Evolutionary conservation across 2,329 filamentous ascomycete genomes (phyloP).

Genomic region (Hansfordia pulvinata): DNA sequence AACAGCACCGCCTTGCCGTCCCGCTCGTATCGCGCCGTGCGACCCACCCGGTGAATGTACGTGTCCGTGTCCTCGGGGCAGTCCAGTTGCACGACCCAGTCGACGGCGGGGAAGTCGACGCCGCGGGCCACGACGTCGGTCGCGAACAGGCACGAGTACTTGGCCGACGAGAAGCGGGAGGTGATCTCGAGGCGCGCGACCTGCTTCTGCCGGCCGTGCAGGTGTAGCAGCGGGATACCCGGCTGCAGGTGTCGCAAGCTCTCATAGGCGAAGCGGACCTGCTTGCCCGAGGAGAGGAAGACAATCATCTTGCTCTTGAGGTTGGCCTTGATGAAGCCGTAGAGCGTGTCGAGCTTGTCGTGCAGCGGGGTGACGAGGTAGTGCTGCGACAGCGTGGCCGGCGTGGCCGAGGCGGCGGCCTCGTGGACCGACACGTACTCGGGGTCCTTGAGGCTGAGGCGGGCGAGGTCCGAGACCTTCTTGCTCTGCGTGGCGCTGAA

Average conservation of each 20-base stretch:
- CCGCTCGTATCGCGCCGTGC: slow-evolving; percentile 86
- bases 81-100: slow-evolving; percentile 98
- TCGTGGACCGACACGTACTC: slow-evolving; percentile 95
- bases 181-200: slow-evolving; percentile 79
- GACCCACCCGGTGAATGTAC: slow-evolving; percentile 90
- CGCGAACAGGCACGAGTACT: slow-evolving; percentile 80
- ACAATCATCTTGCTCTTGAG: slow-evolving; percentile 91
- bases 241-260: slow-evolving; percentile 86
- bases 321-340: slow-evolving; percentile 82
- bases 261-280: slow-evolving; percentile 93
- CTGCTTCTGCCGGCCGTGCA: slow-evolving; percentile 91
- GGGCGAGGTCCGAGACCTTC: slow-evolving; percentile 80
- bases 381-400: slow-evolving; percentile 73
- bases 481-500: slow-evolving; percentile 97
- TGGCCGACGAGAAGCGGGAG: slow-evolving; percentile 64
- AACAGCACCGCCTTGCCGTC: slow-evolving; percentile 82
- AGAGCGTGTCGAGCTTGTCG: slow-evolving; percentile 84
- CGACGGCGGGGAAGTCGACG: slow-evolving; percentile 89
- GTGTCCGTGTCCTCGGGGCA: slow-evolving; percentile 94
- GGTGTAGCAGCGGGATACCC: slow-evolving; percentile 81
- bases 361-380: slow-evolving; percentile 77
- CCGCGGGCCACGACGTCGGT: slow-evolving; percentile 92
- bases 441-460: slow-evolving; percentile 76
- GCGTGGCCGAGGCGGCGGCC: slow-evolving; percentile 65
- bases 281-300: slow-evolving; percentile 89